Evolutionary conservation across 352 stramenopile species (phyloP), one percentile per base, ranked within the genome.

Genomic region (Pythium utonaiense): DNA sequence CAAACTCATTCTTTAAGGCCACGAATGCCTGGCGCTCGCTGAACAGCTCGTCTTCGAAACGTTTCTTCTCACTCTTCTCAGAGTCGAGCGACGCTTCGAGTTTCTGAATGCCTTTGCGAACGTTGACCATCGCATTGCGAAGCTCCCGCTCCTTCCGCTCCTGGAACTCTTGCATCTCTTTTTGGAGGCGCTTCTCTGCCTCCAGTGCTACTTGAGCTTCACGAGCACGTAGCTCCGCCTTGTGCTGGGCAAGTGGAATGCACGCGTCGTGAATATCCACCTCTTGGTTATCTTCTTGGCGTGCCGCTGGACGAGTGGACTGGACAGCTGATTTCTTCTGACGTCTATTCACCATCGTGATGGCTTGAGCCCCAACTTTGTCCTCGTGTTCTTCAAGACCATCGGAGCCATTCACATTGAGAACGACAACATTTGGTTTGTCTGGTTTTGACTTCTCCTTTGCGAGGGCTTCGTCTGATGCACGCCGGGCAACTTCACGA

Each of bases 61-160:
- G 62, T 53, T 84, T 86, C 44, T 75, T 81, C 5, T 88, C 71
- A 10, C 47, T 68, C 41, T 70, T 78, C 17, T 80, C 61, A 10
- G 80, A 62, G 1, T 89, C 73, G 0, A 88, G 56, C 4, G 70
- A 71, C 0, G 67, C 25, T 36, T 89, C 82, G 16, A 91, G 64
- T 53, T 89, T 91, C 19, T 86, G 79, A 51, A 89, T 89, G 0
- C 79, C 80, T 47, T 82, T 88, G 12, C 82, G 71, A 31, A 91
- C 75, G 40, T 86, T 91, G 3, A 85, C 78, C 79, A 91, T 89
- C 1, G 78, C 82, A 24, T 75, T 72, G 1, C 78, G 74, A 36
- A 89, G 77, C 52, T 91, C 82, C 25, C 64, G 67, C 40, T 89
- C 79, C 52, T 91, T 91, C 13, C 70, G 66, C 19, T 78, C 67